Percentiles rank a stretch among this genome's conserved stretches.
These are phyloP conservation scores for Peziza echinospora DNA, from an alignment of 495 filamentous ascomycete species.

Conservation along the genomic window DNA sequence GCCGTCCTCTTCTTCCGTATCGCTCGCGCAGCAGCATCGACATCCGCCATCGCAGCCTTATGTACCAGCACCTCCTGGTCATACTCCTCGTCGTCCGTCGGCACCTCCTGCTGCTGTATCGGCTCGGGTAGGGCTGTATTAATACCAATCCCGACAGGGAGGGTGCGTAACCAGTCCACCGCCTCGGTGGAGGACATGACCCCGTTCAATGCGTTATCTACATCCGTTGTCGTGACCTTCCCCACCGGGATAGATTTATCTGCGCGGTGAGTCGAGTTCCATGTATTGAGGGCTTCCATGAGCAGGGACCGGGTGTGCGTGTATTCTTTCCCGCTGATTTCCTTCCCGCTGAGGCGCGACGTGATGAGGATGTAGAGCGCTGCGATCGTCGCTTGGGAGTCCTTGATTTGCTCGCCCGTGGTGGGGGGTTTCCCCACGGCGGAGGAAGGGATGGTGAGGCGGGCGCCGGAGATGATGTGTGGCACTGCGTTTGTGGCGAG, in stretches of 20 bases:
- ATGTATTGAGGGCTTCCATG: background rate
- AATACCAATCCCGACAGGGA: background rate
- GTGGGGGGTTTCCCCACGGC: too few species aligned
- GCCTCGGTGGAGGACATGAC: background rate
- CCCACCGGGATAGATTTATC: too few species aligned
- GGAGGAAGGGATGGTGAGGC: too few species aligned
- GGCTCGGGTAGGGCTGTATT: too few species aligned
- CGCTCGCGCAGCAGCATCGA: conserved; percentile 4
- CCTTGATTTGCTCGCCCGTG: background rate
- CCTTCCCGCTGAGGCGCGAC: conserved; percentile 19
- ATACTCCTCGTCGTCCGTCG: conserved; percentile 18
- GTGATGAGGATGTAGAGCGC: conserved; percentile 45
- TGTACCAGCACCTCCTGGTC: conserved; percentile 6
- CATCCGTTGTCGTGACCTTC: background rate
- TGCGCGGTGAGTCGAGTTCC: too few species aligned
- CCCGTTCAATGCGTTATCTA: background rate
- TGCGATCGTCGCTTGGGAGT: conserved; percentile 23
- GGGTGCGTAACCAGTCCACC: background rate
- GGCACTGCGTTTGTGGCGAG: too few species aligned
- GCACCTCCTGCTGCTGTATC: too few species aligned
- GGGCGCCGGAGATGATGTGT: too few species aligned
- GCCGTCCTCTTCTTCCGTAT: conserved; percentile 3
- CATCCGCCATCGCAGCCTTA: conserved; percentile 12
- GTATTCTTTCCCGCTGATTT: conserved; percentile 19
- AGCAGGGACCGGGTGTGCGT: conserved; percentile 7